These are phyloP conservation scores for Knoxdaviesia capensis DNA, from an alignment of 2,329 filamentous ascomycete genomes.

Conservation along the genomic window DNA sequence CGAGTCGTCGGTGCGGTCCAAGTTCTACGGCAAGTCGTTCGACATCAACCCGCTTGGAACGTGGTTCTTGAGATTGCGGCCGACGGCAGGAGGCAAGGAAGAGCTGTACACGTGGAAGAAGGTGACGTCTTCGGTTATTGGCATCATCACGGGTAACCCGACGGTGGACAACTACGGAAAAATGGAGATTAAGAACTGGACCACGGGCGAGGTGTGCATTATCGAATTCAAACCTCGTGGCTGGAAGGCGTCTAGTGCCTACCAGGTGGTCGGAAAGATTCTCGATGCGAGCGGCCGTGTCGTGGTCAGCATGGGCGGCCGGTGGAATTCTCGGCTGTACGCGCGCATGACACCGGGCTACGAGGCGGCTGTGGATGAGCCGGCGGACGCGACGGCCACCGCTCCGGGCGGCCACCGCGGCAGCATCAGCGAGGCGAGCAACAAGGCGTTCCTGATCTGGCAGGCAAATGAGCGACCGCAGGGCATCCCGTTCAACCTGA, in stretches of 20 bases:
- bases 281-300: conserved; percentile 61
- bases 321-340: conserved; percentile 96
- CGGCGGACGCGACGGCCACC: conserved; percentile 19
- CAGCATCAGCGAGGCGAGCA: conserved; percentile 38
- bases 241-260: conserved; percentile 87
- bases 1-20: conserved; percentile 85
- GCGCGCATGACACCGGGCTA: conserved; percentile 82
- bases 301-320: conserved; percentile 74
- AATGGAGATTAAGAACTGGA: conserved; percentile 97
- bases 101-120: conserved; percentile 99
- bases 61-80: conserved; percentile 81
- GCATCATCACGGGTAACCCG: conserved; percentile 92
- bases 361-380: conserved; percentile 49
- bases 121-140: conserved; percentile 90
- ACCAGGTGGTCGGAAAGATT: conserved; percentile 73
- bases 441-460: conserved; percentile 79
- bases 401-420: conserved; percentile 18
- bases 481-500: conserved; percentile 90
- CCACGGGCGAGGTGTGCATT: conserved; percentile 72
- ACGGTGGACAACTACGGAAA: conserved; percentile 94
- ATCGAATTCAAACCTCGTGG: conserved; percentile 90
- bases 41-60: conserved; percentile 92
- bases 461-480: conserved; percentile 63
- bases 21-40: conserved; percentile 95
- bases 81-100: conserved; percentile 51